These are phyloP conservation scores for Stagonosporopsis chrysanthemi DNA, from an alignment of 2,329 filamentous ascomycete species.

Conservation along the genomic window DNA sequence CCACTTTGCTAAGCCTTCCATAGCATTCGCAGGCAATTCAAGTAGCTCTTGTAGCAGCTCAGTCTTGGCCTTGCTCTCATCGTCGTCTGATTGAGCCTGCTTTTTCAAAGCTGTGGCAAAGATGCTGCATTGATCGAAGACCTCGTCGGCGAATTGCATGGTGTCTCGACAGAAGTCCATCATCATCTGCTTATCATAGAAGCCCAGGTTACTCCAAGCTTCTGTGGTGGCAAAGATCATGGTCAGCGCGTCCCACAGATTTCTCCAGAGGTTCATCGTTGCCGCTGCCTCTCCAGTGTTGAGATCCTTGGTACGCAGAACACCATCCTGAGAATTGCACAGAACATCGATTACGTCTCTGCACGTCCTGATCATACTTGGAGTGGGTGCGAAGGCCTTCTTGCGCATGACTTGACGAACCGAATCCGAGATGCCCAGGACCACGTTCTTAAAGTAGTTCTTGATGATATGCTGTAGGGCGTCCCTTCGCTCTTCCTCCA, in stretches of 20 bases:
- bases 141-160: conserved; percentile 88
- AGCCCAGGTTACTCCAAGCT: conserved; percentile 74
- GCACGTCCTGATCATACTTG: conserved; percentile 67
- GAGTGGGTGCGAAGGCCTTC: conserved; percentile 66
- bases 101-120: conserved; percentile 74
- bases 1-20: conserved; percentile 81
- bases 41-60: conserved; percentile 63
- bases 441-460: conserved; percentile 62
- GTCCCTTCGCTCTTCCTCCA: conserved; percentile 68
- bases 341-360: conserved; percentile 69
- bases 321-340: conserved; percentile 68
- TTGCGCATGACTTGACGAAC: conserved; percentile 63
- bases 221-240: conserved; percentile 86
- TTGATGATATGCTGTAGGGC: conserved; percentile 68
- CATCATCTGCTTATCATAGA: conserved; percentile 77
- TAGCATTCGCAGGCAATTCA: conserved; percentile 68
- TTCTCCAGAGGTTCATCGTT: conserved; percentile 81
- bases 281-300: conserved; percentile 68
- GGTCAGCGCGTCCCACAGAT: conserved; percentile 81
- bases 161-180: conserved; percentile 92
- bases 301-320: conserved; percentile 66
- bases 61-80: conserved; percentile 44
- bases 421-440: conserved; percentile 64
- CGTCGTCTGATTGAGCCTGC: conserved; percentile 40
- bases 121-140: conserved; percentile 85